These are phyloP conservation scores for Populus hybrid DNA, from an alignment of 441 rosid species.

Conservation along the genomic window DNA sequence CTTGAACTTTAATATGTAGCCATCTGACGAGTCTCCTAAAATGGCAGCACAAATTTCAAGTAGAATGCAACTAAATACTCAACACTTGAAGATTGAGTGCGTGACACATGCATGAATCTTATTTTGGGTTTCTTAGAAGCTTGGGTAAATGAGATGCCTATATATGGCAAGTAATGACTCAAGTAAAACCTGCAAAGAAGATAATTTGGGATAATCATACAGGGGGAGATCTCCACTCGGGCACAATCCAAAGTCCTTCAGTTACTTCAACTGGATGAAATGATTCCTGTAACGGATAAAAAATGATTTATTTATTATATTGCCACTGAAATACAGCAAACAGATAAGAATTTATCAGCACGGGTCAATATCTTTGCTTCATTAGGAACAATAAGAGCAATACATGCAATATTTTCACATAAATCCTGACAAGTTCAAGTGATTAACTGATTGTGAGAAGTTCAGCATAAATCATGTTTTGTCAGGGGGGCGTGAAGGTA, in stretches of 20 bases:
- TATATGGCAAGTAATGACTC: neutral
- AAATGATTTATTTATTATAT: neutral
- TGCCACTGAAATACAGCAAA: neutral
- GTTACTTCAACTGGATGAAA: slow-evolving; percentile 70
- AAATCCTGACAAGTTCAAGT: neutral
- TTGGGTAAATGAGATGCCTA: slow-evolving; percentile 1
- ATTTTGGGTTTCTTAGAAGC: neutral
- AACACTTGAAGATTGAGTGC: neutral
- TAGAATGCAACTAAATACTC: slow-evolving; percentile 6
- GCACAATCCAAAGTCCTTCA: slow-evolving; percentile 79
- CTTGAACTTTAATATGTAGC: neutral
- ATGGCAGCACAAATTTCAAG: neutral
- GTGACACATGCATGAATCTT: neutral
- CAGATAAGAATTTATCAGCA: neutral
- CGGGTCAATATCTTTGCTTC: neutral
- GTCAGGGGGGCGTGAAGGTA: neutral
- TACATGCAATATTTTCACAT: neutral
- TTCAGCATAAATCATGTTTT: neutral
- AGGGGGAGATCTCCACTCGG: slow-evolving; percentile 75
- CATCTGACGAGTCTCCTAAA: neutral
- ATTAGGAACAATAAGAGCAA: slow-evolving; percentile 1
- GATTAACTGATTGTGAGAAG: neutral
- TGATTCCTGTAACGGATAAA: slow-evolving; percentile 47
- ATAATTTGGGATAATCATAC: slow-evolving; percentile 43
- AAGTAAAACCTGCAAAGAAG: slow-evolving; percentile 14